These are phyloP conservation scores for Sodiomyces alkalinus DNA, from an alignment of 2,329 filamentous ascomycete genomes.

Conservation along the genomic window DNA sequence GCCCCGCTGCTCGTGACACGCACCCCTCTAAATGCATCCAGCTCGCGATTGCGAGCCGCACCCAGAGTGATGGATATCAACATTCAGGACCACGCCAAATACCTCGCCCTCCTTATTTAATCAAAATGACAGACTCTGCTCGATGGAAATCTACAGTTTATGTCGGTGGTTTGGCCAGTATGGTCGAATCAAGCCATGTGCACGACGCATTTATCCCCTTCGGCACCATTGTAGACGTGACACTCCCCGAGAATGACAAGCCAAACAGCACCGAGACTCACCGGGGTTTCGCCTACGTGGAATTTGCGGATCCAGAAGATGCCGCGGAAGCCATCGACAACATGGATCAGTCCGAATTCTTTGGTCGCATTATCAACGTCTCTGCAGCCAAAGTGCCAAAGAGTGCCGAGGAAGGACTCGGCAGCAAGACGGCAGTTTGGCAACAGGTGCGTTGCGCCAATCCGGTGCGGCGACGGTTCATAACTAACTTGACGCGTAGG, in stretches of 20 bases:
- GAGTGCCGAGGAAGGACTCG: constrained; percentile 71
- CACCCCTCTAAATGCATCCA: no score
- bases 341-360: constrained; percentile 95
- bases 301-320: constrained; percentile 76
- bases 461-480: no score
- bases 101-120: no score
- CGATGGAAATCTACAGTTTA: constrained; percentile 86
- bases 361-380: constrained; percentile 82
- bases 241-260: constrained; percentile 74
- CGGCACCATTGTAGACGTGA: constrained; percentile 85
- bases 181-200: constrained; percentile 60
- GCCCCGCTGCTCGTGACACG: no score
- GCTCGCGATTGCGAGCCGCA: no score
- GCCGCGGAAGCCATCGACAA: constrained; percentile 95
- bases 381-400: constrained; percentile 86
- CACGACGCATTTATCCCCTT: constrained; percentile 93
- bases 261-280: constrained; percentile 67
- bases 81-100: no score
- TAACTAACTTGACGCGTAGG: no score
- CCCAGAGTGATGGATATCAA: no score
- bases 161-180: constrained; percentile 72
- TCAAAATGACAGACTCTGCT: constrained; percentile 60
- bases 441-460: constrained; percentile 85
- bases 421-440: constrained; percentile 91
- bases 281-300: constrained; percentile 90